Base-by-base conservation (phyloP, 371 early-diverging fungal genomes). In the Blakeslea trispora region DNA sequence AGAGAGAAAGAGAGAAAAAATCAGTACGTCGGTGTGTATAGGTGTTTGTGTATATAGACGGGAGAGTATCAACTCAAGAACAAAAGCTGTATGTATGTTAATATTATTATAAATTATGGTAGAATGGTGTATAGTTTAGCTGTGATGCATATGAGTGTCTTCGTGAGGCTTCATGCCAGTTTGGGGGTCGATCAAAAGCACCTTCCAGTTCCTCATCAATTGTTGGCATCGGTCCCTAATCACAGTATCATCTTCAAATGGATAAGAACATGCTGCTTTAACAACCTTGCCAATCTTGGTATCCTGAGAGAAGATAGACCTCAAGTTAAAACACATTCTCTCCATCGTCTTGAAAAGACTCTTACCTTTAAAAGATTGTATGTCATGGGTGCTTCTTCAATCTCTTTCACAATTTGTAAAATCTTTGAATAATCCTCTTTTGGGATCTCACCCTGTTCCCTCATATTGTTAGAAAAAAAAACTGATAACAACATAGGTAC, bases 281-380 rank as follows among this genome's bases (percentile, higher is more conserved):
- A 80, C 71, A 9, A 80, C 80, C 49, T 74, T 72, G 52, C 75
- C 77, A 53, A 80, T 74, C 53, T 80, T 80, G 61, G 80, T 80
- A 57, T 76, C 77, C 80, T 71, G 40, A 42, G 50, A 42, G 50
- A 43, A 21, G 17, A 31, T 9, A 46, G 11, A 9, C 14, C 37
- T 23, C 24, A 18, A 18, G 17, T 46, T 18, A 42, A 18, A 19
- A 41, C 11, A 21, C 35, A n/a, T 5, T 53, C 24, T 35, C 44
- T 21, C 22, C n/a, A n/a, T 45, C 32, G 6, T 15, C 9, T 14
- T 7, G 34, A 40, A 50, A 23, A n/a, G 21, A 32, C 17, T n/a
- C 34, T 65, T 71, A 80, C 80, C 71, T 68, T 67, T 44, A 80
- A 61, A 43, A 76, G 55, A 23, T 52, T 64, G 55, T 71, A 73